Base-by-base conservation (phyloP, 1,284 basidiomycete genomes). In the Sporisorium graminicola region DNA sequence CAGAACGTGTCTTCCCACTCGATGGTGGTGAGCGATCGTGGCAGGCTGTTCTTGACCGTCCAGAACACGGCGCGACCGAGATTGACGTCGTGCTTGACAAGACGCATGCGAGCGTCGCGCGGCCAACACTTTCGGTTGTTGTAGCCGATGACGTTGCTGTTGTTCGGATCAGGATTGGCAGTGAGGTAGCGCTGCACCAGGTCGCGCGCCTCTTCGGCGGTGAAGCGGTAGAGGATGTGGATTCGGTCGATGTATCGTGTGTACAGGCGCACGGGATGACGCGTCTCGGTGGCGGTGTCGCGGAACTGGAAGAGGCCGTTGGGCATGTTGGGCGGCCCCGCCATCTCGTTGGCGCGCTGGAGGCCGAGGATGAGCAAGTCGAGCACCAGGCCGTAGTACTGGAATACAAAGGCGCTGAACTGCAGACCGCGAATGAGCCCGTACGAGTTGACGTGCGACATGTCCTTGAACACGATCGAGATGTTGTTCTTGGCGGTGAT, bases 81-180 rank as follows among this genome's bases (percentile, higher is more conserved):
- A 86, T 99, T 99, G 87, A 99, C 97, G 84, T 99, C 97, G 87
- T 99, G 96, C 88, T 99, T 99, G 89, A 98, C 97, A 64, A 99
- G 90, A 37, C 97, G 90, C 97, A 99, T 99, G 67, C 97, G 92
- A 86, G 95, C 98, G 86, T 99, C 97, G 74, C 95, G 90, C 26
- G 97, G 97, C 97, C 97, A 98, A 88, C 97, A 99, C 64, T 94
- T 92, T 87, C 96, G 96, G 88, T 98, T 98, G 88, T 98, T 98
- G 88, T 98, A 99, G 2, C 96, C 96, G 76, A 98, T 96, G 75
- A 99, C 92, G 81, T 98, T 98, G 87, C 96, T 95, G 88, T 99
- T 99, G 60, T 95, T 98, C 12, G 96, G 96, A 87, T 98, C 95
- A 13, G 95, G 96, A 85, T 98, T 95, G 26, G 95, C 95, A 65